phyloP scores from a whole-genome alignment of 495 filamentous ascomycete genomes.

The Penicillium macrosclerotiorum region DNA sequence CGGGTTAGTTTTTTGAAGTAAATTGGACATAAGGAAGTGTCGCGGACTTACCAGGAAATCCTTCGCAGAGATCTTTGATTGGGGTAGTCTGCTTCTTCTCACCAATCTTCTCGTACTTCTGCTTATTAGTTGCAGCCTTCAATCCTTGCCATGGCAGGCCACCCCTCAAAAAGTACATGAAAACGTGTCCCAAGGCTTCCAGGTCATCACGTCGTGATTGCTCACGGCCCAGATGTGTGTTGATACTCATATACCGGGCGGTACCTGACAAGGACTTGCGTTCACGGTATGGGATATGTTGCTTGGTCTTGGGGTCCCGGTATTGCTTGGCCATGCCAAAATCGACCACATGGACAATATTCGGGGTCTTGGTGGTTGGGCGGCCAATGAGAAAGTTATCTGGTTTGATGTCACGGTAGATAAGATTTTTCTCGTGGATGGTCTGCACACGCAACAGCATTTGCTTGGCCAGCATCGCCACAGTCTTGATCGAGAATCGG shows the following conservation, averaged over 20 bases:
- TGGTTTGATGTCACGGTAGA: conserved; percentile 99
- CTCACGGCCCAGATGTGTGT: conserved; percentile 94
- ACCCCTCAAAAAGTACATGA: conserved; percentile 98
- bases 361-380: conserved; percentile 87
- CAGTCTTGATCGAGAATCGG: conserved; percentile 93
- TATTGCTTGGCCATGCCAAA: conserved; percentile 99
- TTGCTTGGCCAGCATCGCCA: conserved; percentile 99
- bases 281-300: conserved; percentile 98
- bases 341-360: conserved; percentile 98
- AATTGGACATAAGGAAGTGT: neutral
- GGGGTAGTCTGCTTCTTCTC: conserved; percentile 99
- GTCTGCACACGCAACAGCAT: conserved; percentile 99
- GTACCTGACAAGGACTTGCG: conserved; percentile 97
- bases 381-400: conserved; percentile 99
- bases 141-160: conserved; percentile 97
- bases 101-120: conserved; percentile 99
- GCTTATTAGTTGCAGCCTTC: conserved; percentile 99
- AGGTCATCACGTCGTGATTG: conserved; percentile 96
- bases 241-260: conserved; percentile 99
- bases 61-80: conserved; percentile 95
- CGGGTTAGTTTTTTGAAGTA: conserved; percentile 9
- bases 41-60: conserved; percentile 68
- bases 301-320: conserved; percentile 97
- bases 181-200: conserved; percentile 94
- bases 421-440: conserved; percentile 99